Conservation (phyloP, 208 protist genomes). For the Entamoeba invadens region DNA sequence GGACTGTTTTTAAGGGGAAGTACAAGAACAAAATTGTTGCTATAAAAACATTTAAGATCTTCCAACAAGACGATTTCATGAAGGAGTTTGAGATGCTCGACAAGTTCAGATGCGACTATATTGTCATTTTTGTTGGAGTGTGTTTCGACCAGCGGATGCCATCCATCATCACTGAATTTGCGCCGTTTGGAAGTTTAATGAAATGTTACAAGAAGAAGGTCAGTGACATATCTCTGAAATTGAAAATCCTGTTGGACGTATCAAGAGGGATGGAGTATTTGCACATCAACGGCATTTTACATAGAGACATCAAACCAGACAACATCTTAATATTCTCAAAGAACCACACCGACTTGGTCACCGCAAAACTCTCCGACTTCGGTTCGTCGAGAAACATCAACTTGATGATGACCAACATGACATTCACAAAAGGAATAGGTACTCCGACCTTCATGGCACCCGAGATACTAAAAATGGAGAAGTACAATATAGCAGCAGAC, state of each 20-base stretch:
- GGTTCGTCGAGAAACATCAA: background rate
- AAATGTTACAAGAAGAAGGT: background rate
- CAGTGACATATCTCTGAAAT: background rate
- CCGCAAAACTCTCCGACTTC: background rate
- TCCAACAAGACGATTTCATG: background rate
- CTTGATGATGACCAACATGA: background rate
- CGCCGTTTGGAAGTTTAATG: background rate
- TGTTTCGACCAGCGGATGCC: background rate
- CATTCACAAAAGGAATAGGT: background rate
- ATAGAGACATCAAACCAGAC: background rate
- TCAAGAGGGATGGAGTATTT: background rate
- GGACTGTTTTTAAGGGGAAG: background rate
- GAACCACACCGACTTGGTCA: background rate
- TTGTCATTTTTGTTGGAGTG: background rate
- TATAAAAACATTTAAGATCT: background rate
- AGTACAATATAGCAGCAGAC: no score
- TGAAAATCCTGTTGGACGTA: background rate
- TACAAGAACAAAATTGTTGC: background rate
- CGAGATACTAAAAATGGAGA: no score
- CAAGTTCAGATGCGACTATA: background rate
- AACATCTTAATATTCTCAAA: background rate
- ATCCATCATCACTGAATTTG: background rate
- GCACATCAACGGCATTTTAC: background rate
- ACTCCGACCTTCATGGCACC: background rate
- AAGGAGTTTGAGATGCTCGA: background rate